Percentiles rank a stretch among this genome's conserved stretches.
phyloP scores from a whole-genome alignment of 1,139 yeast species.

The Blastobotrys ciferrii region DNA sequence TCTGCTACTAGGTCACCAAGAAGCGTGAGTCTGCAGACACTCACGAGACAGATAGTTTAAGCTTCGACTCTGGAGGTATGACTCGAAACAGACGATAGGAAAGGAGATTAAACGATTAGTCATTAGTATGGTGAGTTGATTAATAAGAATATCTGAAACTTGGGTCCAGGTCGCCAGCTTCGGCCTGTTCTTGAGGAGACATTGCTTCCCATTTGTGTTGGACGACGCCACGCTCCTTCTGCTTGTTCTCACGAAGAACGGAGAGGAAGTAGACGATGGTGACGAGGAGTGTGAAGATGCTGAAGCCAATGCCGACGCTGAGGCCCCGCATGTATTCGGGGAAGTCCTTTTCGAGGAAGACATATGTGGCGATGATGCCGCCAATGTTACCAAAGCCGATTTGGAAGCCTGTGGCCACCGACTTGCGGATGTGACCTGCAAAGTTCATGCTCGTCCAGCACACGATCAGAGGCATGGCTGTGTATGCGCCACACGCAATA shows the following conservation, averaged over 20 bases:
- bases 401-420: conserved; percentile 73
- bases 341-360: conserved; percentile 56
- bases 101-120: background rate
- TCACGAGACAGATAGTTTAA: too few species aligned
- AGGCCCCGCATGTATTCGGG: conserved; percentile 61
- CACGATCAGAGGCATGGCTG: conserved; percentile 71
- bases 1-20: conserved; percentile 17
- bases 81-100: too few species aligned
- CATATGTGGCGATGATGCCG: conserved; percentile 69
- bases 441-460: conserved; percentile 72
- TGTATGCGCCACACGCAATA: conserved; percentile 61
- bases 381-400: conserved; percentile 84
- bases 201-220: conserved; percentile 44
- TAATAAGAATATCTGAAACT: conserved; percentile 50
- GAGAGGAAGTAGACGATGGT: conserved; percentile 46
- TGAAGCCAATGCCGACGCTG: conserved; percentile 53
- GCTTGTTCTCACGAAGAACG: conserved; percentile 35
- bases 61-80: too few species aligned
- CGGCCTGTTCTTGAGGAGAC: conserved; percentile 45
- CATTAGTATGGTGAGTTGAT: background rate
- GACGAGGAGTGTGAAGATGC: conserved; percentile 49
- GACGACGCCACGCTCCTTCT: conserved; percentile 35
- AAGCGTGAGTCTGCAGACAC: conserved; percentile 9
- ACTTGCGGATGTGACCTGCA: conserved; percentile 67
- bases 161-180: conserved; percentile 69